Evolutionary conservation across 1,139 yeast species (phyloP).

Genomic region (Suzukiozyma palmioleophila): DNA sequence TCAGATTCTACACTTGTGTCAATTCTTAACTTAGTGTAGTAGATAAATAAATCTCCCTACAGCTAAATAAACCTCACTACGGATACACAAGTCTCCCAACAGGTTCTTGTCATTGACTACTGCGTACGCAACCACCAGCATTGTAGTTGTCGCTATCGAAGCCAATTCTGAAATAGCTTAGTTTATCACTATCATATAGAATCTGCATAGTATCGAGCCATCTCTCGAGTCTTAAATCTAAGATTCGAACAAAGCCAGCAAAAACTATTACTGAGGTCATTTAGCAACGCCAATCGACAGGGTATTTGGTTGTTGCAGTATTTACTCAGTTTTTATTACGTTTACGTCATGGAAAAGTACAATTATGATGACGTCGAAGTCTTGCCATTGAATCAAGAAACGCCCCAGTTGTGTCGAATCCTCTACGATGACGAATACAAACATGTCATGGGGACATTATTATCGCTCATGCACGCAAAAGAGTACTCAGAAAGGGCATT

Average conservation of each 20-base stretch:
- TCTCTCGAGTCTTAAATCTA: too few species aligned
- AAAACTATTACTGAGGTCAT: background rate
- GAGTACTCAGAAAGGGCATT: conserved; percentile 75
- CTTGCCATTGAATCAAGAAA: conserved; percentile 39
- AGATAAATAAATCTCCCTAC: too few species aligned
- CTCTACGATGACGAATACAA: conserved; percentile 72
- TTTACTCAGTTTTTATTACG: background rate
- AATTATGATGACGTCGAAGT: conserved; percentile 40
- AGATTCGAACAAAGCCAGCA: background rate
- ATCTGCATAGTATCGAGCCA: too few species aligned
- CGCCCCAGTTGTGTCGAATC: conserved; percentile 65
- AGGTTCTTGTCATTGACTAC: too few species aligned
- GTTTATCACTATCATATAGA: too few species aligned
- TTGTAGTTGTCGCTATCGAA: too few species aligned
- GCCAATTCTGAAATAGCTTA: too few species aligned
- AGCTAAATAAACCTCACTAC: too few species aligned
- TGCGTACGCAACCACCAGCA: too few species aligned
- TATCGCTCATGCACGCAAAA: conserved; percentile 54
- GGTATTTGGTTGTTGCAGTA: background rate
- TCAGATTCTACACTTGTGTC: too few species aligned
- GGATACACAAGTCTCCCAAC: too few species aligned
- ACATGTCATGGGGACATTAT: conserved; percentile 53
- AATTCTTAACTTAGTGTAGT: too few species aligned
- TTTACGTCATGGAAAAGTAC: conserved; percentile 5
- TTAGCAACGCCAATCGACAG: background rate